Base-by-base conservation (phyloP, 257 asterid species). In the Buddleja alternifolia region DNA sequence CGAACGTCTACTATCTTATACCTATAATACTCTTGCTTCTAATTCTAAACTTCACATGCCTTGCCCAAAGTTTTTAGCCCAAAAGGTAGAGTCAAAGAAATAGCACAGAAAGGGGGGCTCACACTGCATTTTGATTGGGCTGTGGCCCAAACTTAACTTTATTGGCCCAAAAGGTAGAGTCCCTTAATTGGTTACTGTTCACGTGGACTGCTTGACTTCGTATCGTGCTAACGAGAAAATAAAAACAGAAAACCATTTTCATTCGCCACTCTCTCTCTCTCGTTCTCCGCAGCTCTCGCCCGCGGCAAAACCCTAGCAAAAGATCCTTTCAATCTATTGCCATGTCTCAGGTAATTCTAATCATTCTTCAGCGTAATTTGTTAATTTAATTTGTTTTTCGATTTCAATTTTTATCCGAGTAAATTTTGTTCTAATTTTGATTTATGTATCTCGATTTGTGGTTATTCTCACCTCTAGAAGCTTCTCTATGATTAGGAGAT, bases 261-360 rank as follows among this genome's bases (percentile, higher is more conserved):
- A 21, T n/a, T 15, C 51, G 2, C 17, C 16, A 29, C 57, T 51
- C 57, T 41, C 32, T 61, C 71, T 57, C 60, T 17, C 73, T 50
- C 58, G n/a, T 36, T 32, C 67, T 6, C 34, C 60, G 17, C 25
- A 61, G 50, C 68, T 62, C 75, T 60, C 63, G 19, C 58, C 60
- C 46, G 68, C 72, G 60, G 19, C 15, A 58, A 48, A 73, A 50
- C 76, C 74, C 67, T 65, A 54, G 54, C 57, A 17, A n/a, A 37
- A 36, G 8, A 19, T 40, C 44, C 24, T 64, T 44, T 50, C 40
- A 12, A 23, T 36, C 56, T 44, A 36, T 47, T 50, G 70, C 69
- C 72, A 78, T 78, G 83, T 74, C 83, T 46, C 83, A 78, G 83
- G 83, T 78, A 6, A 54, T 46, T 44, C 25, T 24, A 10, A 11